Percentiles rank a stretch among this genome's conserved stretches.
phyloP scores from a whole-genome alignment of 306 rosid species.

The Quercus mongolica region DNA sequence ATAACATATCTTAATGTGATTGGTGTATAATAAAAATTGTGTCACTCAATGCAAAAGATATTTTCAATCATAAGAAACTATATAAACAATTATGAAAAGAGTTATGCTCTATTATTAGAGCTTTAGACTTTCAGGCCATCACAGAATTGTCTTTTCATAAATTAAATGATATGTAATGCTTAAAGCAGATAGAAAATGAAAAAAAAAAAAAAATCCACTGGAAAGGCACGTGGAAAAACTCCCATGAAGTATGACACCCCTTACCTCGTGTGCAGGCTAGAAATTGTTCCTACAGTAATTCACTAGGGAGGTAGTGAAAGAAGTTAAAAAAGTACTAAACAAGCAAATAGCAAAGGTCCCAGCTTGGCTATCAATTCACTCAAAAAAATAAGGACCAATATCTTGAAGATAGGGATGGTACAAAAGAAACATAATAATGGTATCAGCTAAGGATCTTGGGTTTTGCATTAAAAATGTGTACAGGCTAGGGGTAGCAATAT shows the following conservation, averaged over 20 bases:
- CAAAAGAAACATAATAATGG: background rate
- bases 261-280: background rate
- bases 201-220: background rate
- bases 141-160: too few relatives aligned
- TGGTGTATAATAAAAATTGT: accelerated
- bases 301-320: background rate
- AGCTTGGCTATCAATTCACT: background rate
- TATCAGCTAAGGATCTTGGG: background rate
- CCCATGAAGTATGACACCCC: background rate
- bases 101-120: too few relatives aligned
- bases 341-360: background rate
- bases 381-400: background rate
- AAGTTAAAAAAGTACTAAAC: background rate
- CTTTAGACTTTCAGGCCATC: too few relatives aligned
- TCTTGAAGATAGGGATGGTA: background rate
- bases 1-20: too few relatives aligned
- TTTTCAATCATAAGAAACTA: too few relatives aligned
- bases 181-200: background rate
- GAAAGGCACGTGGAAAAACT: background rate
- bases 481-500: background rate
- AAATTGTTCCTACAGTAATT: background rate
- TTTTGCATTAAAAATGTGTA: background rate
- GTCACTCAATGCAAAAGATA: too few relatives aligned
- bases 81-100: too few relatives aligned
- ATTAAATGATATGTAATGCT: too few relatives aligned